A percentile compares a stretch with the other conserved stretches of the same genome.
phyloP scores from a whole-genome alignment of 2,329 filamentous ascomycete genomes.

The Alternaria consortialis region DNA sequence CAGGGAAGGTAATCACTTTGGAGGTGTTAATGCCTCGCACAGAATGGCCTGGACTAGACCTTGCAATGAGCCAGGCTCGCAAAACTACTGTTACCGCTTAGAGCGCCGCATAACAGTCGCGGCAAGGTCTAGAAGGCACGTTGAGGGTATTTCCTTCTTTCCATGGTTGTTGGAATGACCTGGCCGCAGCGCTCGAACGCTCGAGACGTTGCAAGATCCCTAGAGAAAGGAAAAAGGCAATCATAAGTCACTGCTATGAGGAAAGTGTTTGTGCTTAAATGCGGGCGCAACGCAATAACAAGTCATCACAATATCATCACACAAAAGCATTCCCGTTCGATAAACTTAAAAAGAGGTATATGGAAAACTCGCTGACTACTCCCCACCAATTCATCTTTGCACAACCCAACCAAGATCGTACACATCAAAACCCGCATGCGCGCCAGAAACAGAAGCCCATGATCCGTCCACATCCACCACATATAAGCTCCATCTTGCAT shows the following conservation, averaged over 20 bases:
- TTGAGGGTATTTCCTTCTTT: slow-evolving; percentile 3
- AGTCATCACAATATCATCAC: not conserved
- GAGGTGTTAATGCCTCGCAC: slow-evolving; percentile 3
- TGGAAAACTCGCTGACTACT: slow-evolving; percentile 16
- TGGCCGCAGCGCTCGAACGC: not conserved
- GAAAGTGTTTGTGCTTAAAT: too few relatives aligned
- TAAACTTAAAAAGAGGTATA: slow-evolving; percentile 14
- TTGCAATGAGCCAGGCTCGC: not conserved
- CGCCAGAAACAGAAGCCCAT: slow-evolving; percentile 2
- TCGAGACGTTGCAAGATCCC: not conserved
- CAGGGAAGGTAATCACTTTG: not conserved
- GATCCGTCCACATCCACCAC: slow-evolving; percentile 5
- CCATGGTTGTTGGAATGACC: not conserved
- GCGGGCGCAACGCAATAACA: not conserved
- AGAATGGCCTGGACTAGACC: not conserved
- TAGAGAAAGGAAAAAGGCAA: not conserved
- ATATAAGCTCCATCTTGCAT: slow-evolving; percentile 20
- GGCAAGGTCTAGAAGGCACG: slow-evolving; percentile 1
- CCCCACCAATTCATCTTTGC: slow-evolving; percentile 10
- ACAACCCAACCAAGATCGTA: slow-evolving; percentile 16
- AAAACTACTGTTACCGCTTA: not conserved
- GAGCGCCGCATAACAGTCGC: slow-evolving; percentile 4
- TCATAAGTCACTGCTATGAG: not conserved
- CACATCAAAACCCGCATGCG: slow-evolving; percentile 12
- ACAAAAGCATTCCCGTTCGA: not conserved